Base-by-base conservation (phyloP, 2,329 filamentous ascomycete species). In the Nothopassalora personata region DNA sequence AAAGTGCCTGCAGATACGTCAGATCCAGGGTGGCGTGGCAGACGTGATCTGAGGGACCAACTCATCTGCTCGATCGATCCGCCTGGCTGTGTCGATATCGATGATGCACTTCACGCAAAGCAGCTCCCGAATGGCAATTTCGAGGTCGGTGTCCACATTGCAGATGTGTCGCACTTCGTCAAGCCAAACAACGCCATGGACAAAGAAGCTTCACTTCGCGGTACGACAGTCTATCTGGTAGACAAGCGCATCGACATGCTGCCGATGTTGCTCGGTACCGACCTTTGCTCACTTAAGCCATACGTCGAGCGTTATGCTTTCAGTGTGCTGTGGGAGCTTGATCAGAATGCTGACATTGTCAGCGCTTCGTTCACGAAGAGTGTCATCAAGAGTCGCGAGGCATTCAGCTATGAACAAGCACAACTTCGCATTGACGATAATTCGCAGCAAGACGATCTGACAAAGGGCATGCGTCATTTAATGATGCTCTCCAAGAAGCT, bases 241-340 rank as follows among this genome's bases (percentile, higher is more conserved):
- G 94, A 99, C 76, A 99, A 99, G 81, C 91, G 94, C 68, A 99
- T 99, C 69, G 95, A 99, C 79, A 99, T 99, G 95, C 82, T 99
- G 74, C 95, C 95, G 0, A 92, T 91, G 82, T 86, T 99, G 33
- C 86, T 99, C 11, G 94, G 94, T 59, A 99, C 94, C 0, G 92
- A 99, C 70, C 81, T 99, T 1, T 99, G 94, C 77, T 99, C 94
- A 0, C 80, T 99, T 19, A 97, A 97, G 74, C 94, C 94, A 0
- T 94, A 97, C 68, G 91, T 99, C n/a, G 94, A 99, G 77, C 89
- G 79, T 15, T 81, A 77, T 58, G 78, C 79, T 4, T 81, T 81
- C 70, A 79, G 77, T 15, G 78, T 80, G 0, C 66, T 81, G 5
- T 81, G 94, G 94, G 93, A 99, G 74, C 80, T 99, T 67, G 89